Percentiles rank a stretch among this genome's conserved stretches.
Evolutionary conservation across 1,139 yeast species (phyloP).

Genomic region (Yamadazyma sp.): DNA sequence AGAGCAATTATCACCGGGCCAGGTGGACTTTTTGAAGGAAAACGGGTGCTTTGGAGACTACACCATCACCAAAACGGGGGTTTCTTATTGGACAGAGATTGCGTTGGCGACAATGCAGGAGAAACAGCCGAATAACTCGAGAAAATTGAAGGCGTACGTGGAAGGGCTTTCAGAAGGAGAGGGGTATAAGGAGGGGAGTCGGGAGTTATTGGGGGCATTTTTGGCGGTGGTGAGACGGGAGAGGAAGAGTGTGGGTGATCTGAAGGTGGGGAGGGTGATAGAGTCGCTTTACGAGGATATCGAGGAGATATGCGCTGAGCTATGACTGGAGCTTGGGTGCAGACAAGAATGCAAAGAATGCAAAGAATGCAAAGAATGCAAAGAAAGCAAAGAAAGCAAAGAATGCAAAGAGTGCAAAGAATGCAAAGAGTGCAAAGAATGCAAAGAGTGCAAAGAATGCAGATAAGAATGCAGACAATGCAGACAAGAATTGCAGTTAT

Average conservation of each 20-base stretch:
- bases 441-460: too few species aligned
- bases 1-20: slow-evolving; percentile 36
- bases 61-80: slow-evolving; percentile 53
- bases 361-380: too few species aligned
- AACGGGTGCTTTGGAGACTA: slow-evolving; percentile 71
- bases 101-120: slow-evolving; percentile 69
- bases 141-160: slow-evolving; percentile 27
- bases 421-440: too few species aligned
- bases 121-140: slow-evolving; percentile 29
- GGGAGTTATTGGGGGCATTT: not conserved
- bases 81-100: slow-evolving; percentile 74
- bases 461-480: too few species aligned
- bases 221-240: not conserved
- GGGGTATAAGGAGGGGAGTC: slow-evolving; percentile 28
- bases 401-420: too few species aligned
- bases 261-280: too few species aligned
- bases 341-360: too few species aligned
- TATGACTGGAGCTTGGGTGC: too few species aligned
- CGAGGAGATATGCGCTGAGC: not conserved
- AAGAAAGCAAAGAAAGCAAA: too few species aligned
- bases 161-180: slow-evolving; percentile 49
- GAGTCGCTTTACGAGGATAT: not conserved
- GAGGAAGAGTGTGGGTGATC: too few species aligned
- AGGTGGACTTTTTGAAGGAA: slow-evolving; percentile 47
- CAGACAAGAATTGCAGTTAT: too few species aligned